A percentile compares a stretch with the other conserved stretches of the same genome.
Conservation (phyloP, 805 yeast species). For the Ogataea allantospora region DNA sequence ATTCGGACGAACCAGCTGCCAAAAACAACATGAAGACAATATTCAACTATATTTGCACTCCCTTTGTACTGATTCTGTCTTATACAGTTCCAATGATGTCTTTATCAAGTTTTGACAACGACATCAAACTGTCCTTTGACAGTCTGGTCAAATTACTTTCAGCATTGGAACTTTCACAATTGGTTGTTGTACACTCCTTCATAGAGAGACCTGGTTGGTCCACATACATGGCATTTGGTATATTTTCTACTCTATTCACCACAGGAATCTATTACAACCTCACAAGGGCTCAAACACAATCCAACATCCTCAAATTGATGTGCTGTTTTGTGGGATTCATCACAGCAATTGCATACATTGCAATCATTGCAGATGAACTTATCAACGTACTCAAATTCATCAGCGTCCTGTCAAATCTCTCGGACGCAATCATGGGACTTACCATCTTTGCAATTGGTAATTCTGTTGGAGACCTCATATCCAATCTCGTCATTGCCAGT, state of each 20-base stretch:
- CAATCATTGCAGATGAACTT: constrained; percentile 67
- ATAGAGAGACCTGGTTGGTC: constrained; percentile 17
- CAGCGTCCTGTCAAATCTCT: constrained; percentile 56
- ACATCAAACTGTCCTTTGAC: constrained; percentile 21
- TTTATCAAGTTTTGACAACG: constrained; percentile 20
- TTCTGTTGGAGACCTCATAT: constrained; percentile 84
- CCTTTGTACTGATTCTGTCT: constrained; percentile 21
- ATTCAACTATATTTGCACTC: constrained; percentile 17
- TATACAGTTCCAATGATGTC: constrained; percentile 27
- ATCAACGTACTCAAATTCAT: constrained; percentile 61
- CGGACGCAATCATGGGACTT: constrained; percentile 80
- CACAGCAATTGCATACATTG: constrained; percentile 64
- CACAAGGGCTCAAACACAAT: constrained; percentile 18
- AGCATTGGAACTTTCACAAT: constrained; percentile 23
- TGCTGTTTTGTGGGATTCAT: constrained; percentile 59
- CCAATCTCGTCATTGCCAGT: constrained; percentile 75
- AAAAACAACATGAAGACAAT: constrained; percentile 3
- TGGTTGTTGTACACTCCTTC: constrained; percentile 23
- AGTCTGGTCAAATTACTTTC: constrained; percentile 19
- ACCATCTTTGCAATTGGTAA: constrained; percentile 92
- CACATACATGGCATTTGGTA: constrained; percentile 12
- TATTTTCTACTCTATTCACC: constrained; percentile 3
- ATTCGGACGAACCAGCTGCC: neutral
- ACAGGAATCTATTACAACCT: constrained; percentile 20
- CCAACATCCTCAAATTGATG: constrained; percentile 22